Percentiles rank a stretch among this genome's conserved stretches.
phyloP scores from a whole-genome alignment of 2,329 filamentous ascomycete species.

The Cercospora sojina region DNA sequence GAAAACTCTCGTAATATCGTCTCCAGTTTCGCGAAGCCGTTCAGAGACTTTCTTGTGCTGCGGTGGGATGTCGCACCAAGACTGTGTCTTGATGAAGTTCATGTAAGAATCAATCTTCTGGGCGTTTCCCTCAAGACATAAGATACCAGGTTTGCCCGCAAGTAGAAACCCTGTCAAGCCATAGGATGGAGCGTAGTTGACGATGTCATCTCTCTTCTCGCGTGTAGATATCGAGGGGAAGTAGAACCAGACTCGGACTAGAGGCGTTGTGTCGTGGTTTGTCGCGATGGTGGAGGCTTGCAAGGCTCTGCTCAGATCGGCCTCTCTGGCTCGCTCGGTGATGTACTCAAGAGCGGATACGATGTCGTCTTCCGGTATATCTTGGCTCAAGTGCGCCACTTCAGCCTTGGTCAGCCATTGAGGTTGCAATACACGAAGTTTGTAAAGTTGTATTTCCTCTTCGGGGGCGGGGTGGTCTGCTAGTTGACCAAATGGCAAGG shows the following conservation, averaged over 20 bases:
- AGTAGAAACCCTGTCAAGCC: conserved; percentile 59
- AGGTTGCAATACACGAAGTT: conserved; percentile 51
- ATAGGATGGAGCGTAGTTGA: conserved; percentile 54
- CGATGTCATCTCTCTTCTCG: conserved; percentile 58
- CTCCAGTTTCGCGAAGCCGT: conserved; percentile 47
- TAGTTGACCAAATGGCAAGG: conserved; percentile 1
- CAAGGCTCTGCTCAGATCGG: not conserved
- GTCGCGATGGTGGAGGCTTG: not conserved
- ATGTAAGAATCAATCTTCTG: conserved; percentile 57
- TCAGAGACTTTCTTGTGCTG: conserved; percentile 65
- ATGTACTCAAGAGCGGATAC: conserved; percentile 50
- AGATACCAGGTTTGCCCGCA: conserved; percentile 59
- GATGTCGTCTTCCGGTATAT: conserved; percentile 48
- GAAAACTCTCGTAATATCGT: conserved; percentile 46
- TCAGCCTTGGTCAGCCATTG: conserved; percentile 55
- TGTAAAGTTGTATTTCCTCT: conserved; percentile 25
- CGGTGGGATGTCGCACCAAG: conserved; percentile 62
- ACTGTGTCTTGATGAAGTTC: conserved; percentile 63
- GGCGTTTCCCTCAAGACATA: conserved; percentile 54
- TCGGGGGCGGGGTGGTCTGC: not conserved
- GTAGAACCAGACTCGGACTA: conserved; percentile 62
- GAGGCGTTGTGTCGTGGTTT: conserved; percentile 21
- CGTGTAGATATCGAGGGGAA: conserved; percentile 62
- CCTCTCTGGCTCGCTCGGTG: conserved; percentile 38
- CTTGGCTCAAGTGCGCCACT: conserved; percentile 40